These are phyloP conservation scores for Rosa lucieae DNA, from an alignment of 306 rosid species.

Conservation along the genomic window DNA sequence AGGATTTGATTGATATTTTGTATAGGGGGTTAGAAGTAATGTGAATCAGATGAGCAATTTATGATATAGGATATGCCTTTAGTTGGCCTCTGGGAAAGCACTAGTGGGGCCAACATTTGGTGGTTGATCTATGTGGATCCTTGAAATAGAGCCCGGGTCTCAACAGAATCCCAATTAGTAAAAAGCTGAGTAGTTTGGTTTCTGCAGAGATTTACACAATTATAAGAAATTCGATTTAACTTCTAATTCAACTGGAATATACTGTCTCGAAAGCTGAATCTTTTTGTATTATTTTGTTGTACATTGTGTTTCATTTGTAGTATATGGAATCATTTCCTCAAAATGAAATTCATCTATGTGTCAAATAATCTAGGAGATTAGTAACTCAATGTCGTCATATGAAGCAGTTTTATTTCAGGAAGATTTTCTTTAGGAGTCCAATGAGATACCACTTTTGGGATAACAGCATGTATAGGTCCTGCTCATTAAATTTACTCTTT, in stretches of 20 bases:
- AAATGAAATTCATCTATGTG: background rate
- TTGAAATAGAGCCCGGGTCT: slow-evolving; percentile 5
- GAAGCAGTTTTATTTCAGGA: background rate
- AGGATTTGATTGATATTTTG: background rate
- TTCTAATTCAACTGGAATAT: background rate
- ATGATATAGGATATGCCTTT: background rate
- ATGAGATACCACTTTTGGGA: background rate
- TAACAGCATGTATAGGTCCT: background rate
- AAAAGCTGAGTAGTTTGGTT: background rate
- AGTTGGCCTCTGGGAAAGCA: background rate
- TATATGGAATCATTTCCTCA: background rate
- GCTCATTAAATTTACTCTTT: background rate
- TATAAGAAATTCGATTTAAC: background rate
- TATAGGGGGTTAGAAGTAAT: background rate
- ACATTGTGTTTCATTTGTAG: background rate
- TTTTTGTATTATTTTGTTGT: background rate
- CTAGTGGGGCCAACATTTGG: background rate
- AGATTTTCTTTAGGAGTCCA: background rate
- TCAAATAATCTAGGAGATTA: background rate
- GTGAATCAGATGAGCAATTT: background rate
- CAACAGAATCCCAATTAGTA: background rate
- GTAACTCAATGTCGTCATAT: background rate
- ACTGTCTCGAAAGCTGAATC: background rate
- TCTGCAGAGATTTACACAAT: background rate
- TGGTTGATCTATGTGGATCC: background rate